A percentile compares a stretch with the other conserved stretches of the same genome.
Evolutionary conservation across 495 filamentous ascomycete species (phyloP).

Genomic region (Neurospora hispaniola): DNA sequence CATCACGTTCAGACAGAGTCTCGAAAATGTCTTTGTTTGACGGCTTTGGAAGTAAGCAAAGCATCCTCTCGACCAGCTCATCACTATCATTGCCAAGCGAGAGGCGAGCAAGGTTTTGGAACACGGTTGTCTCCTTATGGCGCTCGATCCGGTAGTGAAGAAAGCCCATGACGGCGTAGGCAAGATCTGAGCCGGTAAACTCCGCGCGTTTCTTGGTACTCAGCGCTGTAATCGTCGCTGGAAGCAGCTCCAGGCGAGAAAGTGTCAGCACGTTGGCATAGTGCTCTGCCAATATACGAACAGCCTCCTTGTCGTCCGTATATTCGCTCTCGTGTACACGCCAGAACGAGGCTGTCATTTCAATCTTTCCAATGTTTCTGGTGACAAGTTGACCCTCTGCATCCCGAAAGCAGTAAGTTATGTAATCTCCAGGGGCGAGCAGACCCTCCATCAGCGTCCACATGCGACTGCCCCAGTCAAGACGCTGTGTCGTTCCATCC

Average conservation of each 20-base stretch:
- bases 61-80: conserved; percentile 11
- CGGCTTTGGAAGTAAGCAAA: conserved; percentile 10
- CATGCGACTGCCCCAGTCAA: conserved; percentile 31
- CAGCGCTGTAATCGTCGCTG: conserved; percentile 8
- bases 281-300: conserved; percentile 14
- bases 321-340: neutral
- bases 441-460: conserved; percentile 41
- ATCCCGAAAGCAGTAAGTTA: neutral
- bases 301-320: neutral
- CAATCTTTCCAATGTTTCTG: conserved; percentile 4
- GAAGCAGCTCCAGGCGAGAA: conserved; percentile 15
- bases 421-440: conserved; percentile 18
- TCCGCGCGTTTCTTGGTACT: neutral
- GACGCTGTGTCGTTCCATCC: conserved; percentile 1
- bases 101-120: conserved; percentile 36
- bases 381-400: neutral
- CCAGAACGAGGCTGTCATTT: conserved; percentile 9
- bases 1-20: conserved; percentile 5
- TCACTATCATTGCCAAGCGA: conserved; percentile 20
- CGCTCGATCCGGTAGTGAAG: conserved; percentile 20
- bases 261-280: conserved; percentile 8
- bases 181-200: conserved; percentile 22
- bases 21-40: neutral
- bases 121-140: conserved; percentile 20
- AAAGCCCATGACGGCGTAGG: conserved; percentile 39